Evolutionary conservation across 2,329 filamentous ascomycete species (phyloP), one percentile per base, ranked within the genome.

Genomic region (Raffaelea arxii): DNA sequence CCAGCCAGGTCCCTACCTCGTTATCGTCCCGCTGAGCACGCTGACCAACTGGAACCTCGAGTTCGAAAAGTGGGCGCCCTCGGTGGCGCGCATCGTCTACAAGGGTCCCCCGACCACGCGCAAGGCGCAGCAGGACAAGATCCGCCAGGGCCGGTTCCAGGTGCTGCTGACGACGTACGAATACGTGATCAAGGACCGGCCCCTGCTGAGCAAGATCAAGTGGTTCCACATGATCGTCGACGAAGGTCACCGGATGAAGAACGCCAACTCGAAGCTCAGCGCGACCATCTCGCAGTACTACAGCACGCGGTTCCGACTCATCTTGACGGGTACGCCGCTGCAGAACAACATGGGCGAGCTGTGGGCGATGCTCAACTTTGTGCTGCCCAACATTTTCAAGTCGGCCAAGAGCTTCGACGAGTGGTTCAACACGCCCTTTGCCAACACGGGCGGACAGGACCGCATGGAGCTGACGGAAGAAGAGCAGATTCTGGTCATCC

Each of bases 191-290:
- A 98, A 97, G 70, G 92, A 98, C 60, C 82, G 92, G 30, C 91
- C 91, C 0, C 75, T 98, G 55, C 71, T 98, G 12, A 94, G 87
- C 72, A 97, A 97, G 74, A 91, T 98, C 68, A 97, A 97, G 68
- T 98, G 92, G 92, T 84, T 96, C 58, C 92, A 98, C 69, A 97
- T 98, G 92, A 97, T 98, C 58, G 92, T 98, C 55, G 92, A 98
- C 59, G 92, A 98, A 72, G 92, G 92, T 68, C 92, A 98, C 66
- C 89, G 92, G 63, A 98, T 98, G 92, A 98, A 98, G 78, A 98
- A 98, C 66, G 77, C 87, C 25, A 84, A 92, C 56, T 98, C 92
- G 10, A 98, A 98, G 69, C 76, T 98, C 56, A 96, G 88, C 65
- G 88, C 82, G 54, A 97, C 92, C 4, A 87, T 98, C 54, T 90